These are phyloP conservation scores for Bryum argenteum DNA, from an alignment of 225 moss, liverwort and hornwort species.

Conservation along the genomic window DNA sequence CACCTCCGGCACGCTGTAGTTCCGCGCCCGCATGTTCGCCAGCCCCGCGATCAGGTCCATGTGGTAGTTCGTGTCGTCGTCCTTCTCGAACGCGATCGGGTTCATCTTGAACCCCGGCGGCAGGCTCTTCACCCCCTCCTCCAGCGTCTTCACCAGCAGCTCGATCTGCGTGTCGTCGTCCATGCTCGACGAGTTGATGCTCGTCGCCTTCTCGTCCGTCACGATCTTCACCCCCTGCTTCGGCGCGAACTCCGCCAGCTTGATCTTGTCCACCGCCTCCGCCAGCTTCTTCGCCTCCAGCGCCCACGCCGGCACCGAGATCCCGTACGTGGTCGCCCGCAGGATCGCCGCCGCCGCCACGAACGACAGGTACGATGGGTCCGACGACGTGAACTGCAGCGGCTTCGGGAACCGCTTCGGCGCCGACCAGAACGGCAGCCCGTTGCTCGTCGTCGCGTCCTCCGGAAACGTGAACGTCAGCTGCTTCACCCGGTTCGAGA, in stretches of 20 bases:
- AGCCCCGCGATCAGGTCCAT: slow-evolving; percentile 71
- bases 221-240: slow-evolving; percentile 67
- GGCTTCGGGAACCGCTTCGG: slow-evolving; percentile 70
- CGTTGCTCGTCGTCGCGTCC: slow-evolving; percentile 56
- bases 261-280: slow-evolving; percentile 51
- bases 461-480: slow-evolving; percentile 68
- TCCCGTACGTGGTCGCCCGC: slow-evolving; percentile 53
- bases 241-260: slow-evolving; percentile 48
- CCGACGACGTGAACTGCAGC: slow-evolving; percentile 52
- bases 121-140: slow-evolving; percentile 45
- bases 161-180: slow-evolving; percentile 67
- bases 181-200: slow-evolving; percentile 38
- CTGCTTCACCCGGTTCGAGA: slow-evolving; percentile 64
- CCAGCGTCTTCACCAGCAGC: slow-evolving; percentile 47
- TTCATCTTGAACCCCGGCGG: slow-evolving; percentile 57
- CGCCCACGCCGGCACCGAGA: slow-evolving; percentile 54
- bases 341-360: slow-evolving; percentile 55
- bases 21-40: slow-evolving; percentile 72
- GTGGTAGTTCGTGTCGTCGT: slow-evolving; percentile 67
- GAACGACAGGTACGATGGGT: slow-evolving; percentile 60
- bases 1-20: slow-evolving; percentile 69
- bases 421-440: slow-evolving; percentile 68
- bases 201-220: slow-evolving; percentile 66
- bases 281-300: slow-evolving; percentile 50
- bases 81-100: slow-evolving; percentile 65